Conservation (phyloP, 208 protist species). For the Crithidia acanthocephali region DNA sequence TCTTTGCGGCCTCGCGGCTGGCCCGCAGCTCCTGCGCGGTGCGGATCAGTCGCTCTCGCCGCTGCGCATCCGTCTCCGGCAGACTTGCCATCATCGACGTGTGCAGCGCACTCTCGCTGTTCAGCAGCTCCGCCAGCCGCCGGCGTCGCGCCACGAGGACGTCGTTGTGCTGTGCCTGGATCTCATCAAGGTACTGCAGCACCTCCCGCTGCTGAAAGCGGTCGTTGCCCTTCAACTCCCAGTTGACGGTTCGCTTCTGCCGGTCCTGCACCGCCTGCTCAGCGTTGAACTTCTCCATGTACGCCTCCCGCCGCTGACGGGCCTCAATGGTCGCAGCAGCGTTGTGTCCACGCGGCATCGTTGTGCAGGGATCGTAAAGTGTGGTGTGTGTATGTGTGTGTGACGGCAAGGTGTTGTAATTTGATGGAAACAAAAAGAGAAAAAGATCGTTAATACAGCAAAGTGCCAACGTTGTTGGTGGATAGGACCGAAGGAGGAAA, state of each 20-base stretch:
- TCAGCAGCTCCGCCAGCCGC: slow-evolving; percentile 72
- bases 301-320: slow-evolving; percentile 65
- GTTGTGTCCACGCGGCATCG: slow-evolving; percentile 27
- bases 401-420: too few species aligned
- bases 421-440: too few species aligned
- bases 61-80: slow-evolving; percentile 84
- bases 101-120: slow-evolving; percentile 61
- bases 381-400: too few species aligned
- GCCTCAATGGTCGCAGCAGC: slow-evolving; percentile 55
- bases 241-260: slow-evolving; percentile 52
- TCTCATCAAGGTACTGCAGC: slow-evolving; percentile 62
- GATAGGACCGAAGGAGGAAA: too few species aligned
- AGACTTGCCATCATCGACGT: slow-evolving; percentile 73
- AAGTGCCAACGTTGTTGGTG: too few species aligned
- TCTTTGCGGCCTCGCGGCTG: slow-evolving; percentile 58
- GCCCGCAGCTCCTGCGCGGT: slow-evolving; percentile 77
- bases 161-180: slow-evolving; percentile 86
- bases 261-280: slow-evolving; percentile 50
- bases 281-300: slow-evolving; percentile 65
- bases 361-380: background rate
- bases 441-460: too few species aligned
- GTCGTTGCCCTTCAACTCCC: slow-evolving; percentile 59
- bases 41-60: slow-evolving; percentile 77
- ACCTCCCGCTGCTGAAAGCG: slow-evolving; percentile 56
- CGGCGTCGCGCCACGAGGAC: slow-evolving; percentile 71